Evolutionary conservation across 495 filamentous ascomycete species (phyloP).

Genomic region (Cryomyces antarcticus): DNA sequence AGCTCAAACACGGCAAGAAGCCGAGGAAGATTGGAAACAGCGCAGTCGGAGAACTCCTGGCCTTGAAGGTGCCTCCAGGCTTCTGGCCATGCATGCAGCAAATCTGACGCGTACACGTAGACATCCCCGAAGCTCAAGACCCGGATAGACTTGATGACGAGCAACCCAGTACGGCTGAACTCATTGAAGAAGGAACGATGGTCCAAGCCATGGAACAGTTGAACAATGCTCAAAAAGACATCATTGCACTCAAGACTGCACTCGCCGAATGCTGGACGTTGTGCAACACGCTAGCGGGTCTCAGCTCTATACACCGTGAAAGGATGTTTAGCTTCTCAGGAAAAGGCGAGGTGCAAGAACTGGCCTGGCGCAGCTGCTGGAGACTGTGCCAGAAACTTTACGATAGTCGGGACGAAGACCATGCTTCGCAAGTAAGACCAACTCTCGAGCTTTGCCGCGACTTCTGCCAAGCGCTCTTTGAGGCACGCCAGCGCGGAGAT

Average conservation of each 20-base stretch:
- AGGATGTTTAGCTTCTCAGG: conserved; percentile 49
- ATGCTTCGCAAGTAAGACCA: conserved; percentile 48
- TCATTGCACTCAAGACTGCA: conserved; percentile 51
- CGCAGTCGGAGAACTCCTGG: conserved; percentile 29
- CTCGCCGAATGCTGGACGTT: conserved; percentile 84
- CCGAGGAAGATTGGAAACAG: conserved; percentile 31
- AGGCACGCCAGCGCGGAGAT: conserved; percentile 53
- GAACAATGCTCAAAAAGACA: conserved; percentile 37
- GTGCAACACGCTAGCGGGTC: conserved; percentile 70
- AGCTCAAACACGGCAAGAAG: conserved; percentile 56
- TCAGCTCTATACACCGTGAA: conserved; percentile 70
- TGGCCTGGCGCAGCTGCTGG: conserved; percentile 86
- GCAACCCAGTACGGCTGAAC: background rate
- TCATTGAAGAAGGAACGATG: conserved; percentile 6
- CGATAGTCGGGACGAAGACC: conserved; percentile 50
- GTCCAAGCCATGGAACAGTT: conserved; percentile 15
- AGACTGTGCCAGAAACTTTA: conserved; percentile 75
- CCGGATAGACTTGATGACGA: background rate
- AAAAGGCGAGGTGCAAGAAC: conserved; percentile 55
- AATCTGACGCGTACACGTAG: conserved; percentile 3
- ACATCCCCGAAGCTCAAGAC: conserved; percentile 11
- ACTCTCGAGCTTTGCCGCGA: conserved; percentile 76
- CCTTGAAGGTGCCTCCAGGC: conserved; percentile 44
- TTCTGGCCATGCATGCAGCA: conserved; percentile 17
- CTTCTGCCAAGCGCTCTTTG: conserved; percentile 79